Conservation (phyloP, 129 eudicot species). For the Dittrichia graveolens region DNA sequence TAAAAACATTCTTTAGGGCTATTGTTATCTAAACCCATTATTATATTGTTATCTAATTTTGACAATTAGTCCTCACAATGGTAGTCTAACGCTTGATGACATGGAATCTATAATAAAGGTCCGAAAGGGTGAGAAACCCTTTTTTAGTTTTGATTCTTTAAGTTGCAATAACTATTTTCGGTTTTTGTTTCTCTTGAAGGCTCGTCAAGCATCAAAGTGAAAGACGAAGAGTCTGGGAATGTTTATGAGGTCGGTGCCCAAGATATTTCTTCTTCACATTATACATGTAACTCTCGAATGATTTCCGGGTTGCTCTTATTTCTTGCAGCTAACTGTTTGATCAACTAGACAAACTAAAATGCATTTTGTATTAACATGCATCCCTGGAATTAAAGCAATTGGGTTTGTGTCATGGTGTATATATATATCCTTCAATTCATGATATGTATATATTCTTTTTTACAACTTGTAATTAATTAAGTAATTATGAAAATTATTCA, state of each 20-base stretch:
- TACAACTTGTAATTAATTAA: too few species aligned
- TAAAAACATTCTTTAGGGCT: too few species aligned
- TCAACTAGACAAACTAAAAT: background rate
- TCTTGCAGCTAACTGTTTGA: constrained; percentile 18
- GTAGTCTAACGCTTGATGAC: background rate
- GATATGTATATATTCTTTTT: too few species aligned
- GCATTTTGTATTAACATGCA: background rate
- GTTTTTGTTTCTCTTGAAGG: constrained; percentile 43
- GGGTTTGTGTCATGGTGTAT: background rate
- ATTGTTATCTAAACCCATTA: too few species aligned
- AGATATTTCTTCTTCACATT: constrained; percentile 48
- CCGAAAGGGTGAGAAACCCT: too few species aligned
- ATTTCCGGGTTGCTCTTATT: constrained; percentile 20
- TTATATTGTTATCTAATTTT: too few species aligned
- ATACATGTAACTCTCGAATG: constrained; percentile 8
- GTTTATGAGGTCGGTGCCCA: constrained; percentile 57
- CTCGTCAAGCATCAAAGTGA: constrained; percentile 75
- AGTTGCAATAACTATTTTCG: background rate
- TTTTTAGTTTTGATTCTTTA: background rate
- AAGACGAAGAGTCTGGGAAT: constrained; percentile 60
- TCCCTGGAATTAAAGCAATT: background rate
- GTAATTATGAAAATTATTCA: too few species aligned
- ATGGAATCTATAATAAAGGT: background rate
- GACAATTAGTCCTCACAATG: background rate
- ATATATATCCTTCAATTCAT: too few species aligned